Percentiles rank a stretch among this genome's conserved stretches.
phyloP scores from a whole-genome alignment of 495 filamentous ascomycete species.

The Trichoderma asperelloides region DNA sequence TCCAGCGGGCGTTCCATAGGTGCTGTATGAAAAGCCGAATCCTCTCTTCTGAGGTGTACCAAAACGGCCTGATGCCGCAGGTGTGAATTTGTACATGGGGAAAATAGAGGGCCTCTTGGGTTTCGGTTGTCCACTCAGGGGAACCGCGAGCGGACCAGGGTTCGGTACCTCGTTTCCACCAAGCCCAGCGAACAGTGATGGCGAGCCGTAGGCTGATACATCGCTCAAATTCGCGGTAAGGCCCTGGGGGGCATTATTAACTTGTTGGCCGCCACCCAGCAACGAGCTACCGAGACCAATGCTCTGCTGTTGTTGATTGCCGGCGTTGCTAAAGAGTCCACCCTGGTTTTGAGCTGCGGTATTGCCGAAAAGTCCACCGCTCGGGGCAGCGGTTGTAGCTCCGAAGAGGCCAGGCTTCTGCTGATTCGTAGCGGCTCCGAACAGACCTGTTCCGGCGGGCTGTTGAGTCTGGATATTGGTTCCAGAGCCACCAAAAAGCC shows the following conservation, averaged over 20 bases:
- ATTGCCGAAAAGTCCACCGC: constrained; percentile 55
- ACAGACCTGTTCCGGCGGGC: constrained; percentile 30
- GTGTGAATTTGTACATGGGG: constrained; percentile 83
- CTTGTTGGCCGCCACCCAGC: constrained; percentile 30
- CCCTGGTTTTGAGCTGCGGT: constrained; percentile 37
- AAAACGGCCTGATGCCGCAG: constrained; percentile 64
- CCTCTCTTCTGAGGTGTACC: constrained; percentile 74
- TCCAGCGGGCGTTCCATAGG: constrained; percentile 64
- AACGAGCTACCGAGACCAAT: constrained; percentile 32
- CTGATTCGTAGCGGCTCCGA: constrained; percentile 31
- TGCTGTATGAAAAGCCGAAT: constrained; percentile 85
- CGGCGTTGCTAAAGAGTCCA: constrained; percentile 29
- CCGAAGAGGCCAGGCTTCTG: constrained; percentile 39
- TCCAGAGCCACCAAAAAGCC: constrained; percentile 43
- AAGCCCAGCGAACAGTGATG: constrained; percentile 67
- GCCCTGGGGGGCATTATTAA: constrained; percentile 43
- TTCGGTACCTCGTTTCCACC: constrained; percentile 52
- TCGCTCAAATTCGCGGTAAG: constrained; percentile 70
- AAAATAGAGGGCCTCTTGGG: constrained; percentile 66
- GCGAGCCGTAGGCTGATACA: constrained; percentile 70
- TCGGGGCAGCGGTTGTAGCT: constrained; percentile 22
- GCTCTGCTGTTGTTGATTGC: constrained; percentile 42
- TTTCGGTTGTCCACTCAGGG: constrained; percentile 60
- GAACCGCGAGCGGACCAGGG: constrained; percentile 78
- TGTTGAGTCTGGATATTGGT: constrained; percentile 51